These are phyloP conservation scores for Albugo candida DNA, from an alignment of 352 stramenopile genomes.

Conservation along the genomic window DNA sequence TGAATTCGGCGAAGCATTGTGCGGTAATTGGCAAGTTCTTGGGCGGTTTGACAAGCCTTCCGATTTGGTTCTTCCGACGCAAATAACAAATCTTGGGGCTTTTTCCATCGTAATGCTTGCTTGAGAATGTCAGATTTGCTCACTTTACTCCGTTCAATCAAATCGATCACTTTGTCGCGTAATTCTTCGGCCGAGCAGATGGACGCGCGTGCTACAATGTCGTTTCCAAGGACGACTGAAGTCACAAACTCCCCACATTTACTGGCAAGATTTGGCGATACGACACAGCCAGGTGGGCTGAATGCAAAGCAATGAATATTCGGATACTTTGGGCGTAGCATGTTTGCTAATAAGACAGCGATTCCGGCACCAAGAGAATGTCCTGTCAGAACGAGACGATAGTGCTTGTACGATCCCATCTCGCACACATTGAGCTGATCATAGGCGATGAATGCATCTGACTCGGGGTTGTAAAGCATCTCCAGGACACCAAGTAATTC, in stretches of 20 bases:
- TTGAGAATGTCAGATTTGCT: conserved; percentile 63
- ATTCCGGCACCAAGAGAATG: conserved; percentile 66
- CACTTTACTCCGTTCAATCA: conserved; percentile 74
- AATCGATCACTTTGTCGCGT: conserved; percentile 60
- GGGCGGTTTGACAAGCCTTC: background rate
- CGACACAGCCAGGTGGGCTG: conserved; percentile 55
- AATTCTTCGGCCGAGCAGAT: conserved; percentile 54
- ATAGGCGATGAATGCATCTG: conserved; percentile 19
- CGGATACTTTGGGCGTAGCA: conserved; percentile 59
- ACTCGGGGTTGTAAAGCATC: conserved; percentile 67
- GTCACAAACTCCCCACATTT: conserved; percentile 41
- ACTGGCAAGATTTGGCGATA: conserved; percentile 42
- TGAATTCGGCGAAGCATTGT: conserved; percentile 75
- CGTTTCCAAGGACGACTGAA: conserved; percentile 63
- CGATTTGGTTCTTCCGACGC: background rate
- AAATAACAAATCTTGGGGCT: conserved; percentile 45
- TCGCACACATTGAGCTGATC: conserved; percentile 40
- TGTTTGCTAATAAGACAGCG: conserved; percentile 49
- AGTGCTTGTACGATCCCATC: conserved; percentile 38
- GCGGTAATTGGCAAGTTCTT: conserved; percentile 30
- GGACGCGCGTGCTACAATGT: conserved; percentile 68
- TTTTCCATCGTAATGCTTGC: conserved; percentile 58
- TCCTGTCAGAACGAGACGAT: conserved; percentile 54
- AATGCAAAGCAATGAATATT: conserved; percentile 65
- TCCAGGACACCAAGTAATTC: conserved; percentile 48